phyloP scores from a whole-genome alignment of 139 green algal species.

The Cymbomonas tetramitiformis region DNA sequence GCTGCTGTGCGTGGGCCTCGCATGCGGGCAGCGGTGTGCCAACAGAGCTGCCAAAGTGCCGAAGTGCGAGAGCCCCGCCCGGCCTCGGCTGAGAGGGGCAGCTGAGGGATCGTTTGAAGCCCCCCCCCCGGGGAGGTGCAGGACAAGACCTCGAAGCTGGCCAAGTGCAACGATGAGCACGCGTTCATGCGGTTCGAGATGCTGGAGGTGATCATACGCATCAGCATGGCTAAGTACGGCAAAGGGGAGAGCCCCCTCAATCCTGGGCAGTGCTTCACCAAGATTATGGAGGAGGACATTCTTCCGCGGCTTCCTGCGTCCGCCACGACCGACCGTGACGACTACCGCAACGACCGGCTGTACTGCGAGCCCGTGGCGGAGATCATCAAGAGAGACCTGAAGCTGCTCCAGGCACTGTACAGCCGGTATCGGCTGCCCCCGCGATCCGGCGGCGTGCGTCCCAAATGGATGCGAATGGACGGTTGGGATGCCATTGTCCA shows the following conservation, averaged over 20 bases:
- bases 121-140: not conserved
- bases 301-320: conserved; percentile 26
- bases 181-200: conserved; percentile 57
- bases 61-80: not conserved
- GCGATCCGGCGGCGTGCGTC: not conserved
- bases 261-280: conserved; percentile 36
- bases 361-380: conserved; percentile 51
- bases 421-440: not conserved
- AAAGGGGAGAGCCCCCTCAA: conserved; percentile 42
- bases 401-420: not conserved
- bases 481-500: not conserved
- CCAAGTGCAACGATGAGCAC: conserved; percentile 45
- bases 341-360: conserved; percentile 44
- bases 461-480: not conserved
- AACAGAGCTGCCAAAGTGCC: no score
- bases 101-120: not conserved
- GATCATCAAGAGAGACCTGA: conserved; percentile 14
- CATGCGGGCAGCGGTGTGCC: no score
- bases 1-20: no score
- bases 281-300: conserved; percentile 48
- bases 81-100: not conserved
- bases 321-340: conserved; percentile 31
- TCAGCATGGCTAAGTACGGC: conserved; percentile 55
- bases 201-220: conserved; percentile 45
- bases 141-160: not conserved